These are phyloP conservation scores for Candida stauntonica DNA, from an alignment of 805 yeast genomes.

Conservation along the genomic window DNA sequence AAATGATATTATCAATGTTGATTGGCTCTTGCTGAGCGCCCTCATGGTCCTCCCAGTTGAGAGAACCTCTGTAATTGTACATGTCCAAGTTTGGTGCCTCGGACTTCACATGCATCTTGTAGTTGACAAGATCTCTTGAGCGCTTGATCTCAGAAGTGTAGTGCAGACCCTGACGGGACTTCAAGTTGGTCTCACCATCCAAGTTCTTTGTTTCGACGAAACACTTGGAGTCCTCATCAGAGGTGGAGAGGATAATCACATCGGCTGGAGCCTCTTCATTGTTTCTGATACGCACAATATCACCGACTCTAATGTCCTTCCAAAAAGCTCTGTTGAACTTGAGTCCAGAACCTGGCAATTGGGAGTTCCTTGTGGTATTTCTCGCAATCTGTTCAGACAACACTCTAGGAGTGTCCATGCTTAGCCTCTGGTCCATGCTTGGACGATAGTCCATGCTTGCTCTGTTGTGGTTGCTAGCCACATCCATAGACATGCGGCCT, in stretches of 20 bases:
- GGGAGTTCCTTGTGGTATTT: slow-evolving; percentile 2
- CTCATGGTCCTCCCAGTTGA: slow-evolving; percentile 44
- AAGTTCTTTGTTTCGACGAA: slow-evolving; percentile 73
- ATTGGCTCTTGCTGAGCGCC: slow-evolving; percentile 47
- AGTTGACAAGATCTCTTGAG: slow-evolving; percentile 41
- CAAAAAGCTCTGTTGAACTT: slow-evolving; percentile 40
- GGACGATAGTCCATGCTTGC: slow-evolving; percentile 1
- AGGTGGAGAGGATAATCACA: slow-evolving; percentile 50
- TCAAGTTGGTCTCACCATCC: slow-evolving; percentile 77
- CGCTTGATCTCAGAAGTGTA: slow-evolving; percentile 46
- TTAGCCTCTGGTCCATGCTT: slow-evolving; percentile 3
- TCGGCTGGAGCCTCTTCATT: slow-evolving; percentile 84
- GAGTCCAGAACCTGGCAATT: background rate
- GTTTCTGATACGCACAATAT: slow-evolving; percentile 61
- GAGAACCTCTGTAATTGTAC: slow-evolving; percentile 69
- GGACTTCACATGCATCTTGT: slow-evolving; percentile 61
- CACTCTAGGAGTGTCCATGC: too few relatives aligned
- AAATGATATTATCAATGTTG: slow-evolving; percentile 59
- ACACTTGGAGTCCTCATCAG: slow-evolving; percentile 65
- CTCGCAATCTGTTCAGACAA: slow-evolving; percentile 9
- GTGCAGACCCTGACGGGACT: slow-evolving; percentile 66
- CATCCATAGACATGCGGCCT: background rate
- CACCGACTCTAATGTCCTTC: slow-evolving; percentile 74
- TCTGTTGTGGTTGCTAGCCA: slow-evolving; percentile 4
- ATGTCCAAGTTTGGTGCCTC: slow-evolving; percentile 80